Evolutionary conservation across 306 rosid species (phyloP), one percentile per base, ranked within the genome.

Genomic region (Cucurbita pepo): DNA sequence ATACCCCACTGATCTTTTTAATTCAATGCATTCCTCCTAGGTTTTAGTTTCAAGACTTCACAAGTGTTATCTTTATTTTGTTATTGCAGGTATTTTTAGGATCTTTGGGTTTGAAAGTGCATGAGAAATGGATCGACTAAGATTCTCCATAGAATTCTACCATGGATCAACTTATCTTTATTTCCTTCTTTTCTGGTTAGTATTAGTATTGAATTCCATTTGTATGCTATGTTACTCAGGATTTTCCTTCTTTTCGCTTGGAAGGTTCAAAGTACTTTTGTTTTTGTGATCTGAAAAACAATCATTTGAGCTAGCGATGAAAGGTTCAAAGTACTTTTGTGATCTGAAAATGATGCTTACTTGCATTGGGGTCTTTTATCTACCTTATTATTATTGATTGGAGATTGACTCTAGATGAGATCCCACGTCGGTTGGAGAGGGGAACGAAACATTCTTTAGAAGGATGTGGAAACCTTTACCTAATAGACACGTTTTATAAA

Each of bases 71-170:
- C 30, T 44, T 79, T 58, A 56, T 82, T 82, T 6, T 3, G 11
- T 79, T 77, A 47, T 81, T 77, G 83, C 96, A 92, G 97, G 97
- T 76, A 89, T 90, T 78, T 92, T 88, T 43, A 88, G 95, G 66
- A 85, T 92, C 77, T 92, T 92, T 71, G 97, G 96, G 69, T 90
- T 92, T 75, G 91, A 90, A 74, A 88, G 81, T 74, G 82, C 91
- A 79, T 91, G 44, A 73, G 56, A 25, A 69, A 19, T 67, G 54
- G 36, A 63, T 60, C 66, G 6, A 60, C 45, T 19, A 64, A 9
- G 70, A n/a, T 6, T 62, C 41, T 38, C 25, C 69, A 50, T 50
- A 50, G 54, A 14, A 14, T 50, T 50, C 54, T n/a, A 30, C 34
- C 13, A 50, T 50, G 7, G 18, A 50, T 50, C n/a, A 14, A 50